phyloP scores from a whole-genome alignment of 2,329 filamentous ascomycete species.

The Coniella vitis region DNA sequence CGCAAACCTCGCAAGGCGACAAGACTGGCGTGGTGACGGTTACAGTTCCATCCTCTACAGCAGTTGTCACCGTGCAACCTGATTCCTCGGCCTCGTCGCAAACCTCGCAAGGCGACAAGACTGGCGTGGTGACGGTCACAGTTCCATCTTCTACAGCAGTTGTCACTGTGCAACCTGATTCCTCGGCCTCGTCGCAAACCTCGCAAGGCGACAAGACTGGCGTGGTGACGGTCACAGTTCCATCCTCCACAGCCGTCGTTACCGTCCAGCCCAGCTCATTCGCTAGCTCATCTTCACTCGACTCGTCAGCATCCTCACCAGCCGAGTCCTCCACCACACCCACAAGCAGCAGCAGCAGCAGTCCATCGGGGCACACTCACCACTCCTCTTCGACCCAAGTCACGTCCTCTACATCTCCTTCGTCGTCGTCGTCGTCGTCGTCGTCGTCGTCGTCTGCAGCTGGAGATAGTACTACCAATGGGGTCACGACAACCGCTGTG shows the following conservation, averaged over 20 bases:
- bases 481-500: conserved; percentile 8
- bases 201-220: not conserved
- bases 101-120: not conserved
- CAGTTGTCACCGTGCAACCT: not conserved
- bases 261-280: not conserved
- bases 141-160: conserved; percentile 1
- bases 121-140: not conserved
- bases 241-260: not conserved
- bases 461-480: not conserved
- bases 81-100: not conserved
- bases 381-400: too few species aligned
- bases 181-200: not conserved
- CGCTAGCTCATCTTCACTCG: not conserved
- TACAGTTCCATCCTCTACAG: conserved; percentile 1
- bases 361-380: too few species aligned
- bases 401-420: not conserved
- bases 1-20: not conserved
- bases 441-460: not conserved
- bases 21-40: not conserved
- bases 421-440: not conserved
- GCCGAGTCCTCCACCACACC: too few species aligned
- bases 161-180: not conserved
- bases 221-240: conserved; percentile 1
- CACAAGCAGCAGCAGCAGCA: too few species aligned
- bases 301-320: too few species aligned